Percentiles rank a stretch among this genome's conserved stretches.
These are phyloP conservation scores for Podosphaera fusca DNA, from an alignment of 2,329 filamentous ascomycete species.

Conservation along the genomic window DNA sequence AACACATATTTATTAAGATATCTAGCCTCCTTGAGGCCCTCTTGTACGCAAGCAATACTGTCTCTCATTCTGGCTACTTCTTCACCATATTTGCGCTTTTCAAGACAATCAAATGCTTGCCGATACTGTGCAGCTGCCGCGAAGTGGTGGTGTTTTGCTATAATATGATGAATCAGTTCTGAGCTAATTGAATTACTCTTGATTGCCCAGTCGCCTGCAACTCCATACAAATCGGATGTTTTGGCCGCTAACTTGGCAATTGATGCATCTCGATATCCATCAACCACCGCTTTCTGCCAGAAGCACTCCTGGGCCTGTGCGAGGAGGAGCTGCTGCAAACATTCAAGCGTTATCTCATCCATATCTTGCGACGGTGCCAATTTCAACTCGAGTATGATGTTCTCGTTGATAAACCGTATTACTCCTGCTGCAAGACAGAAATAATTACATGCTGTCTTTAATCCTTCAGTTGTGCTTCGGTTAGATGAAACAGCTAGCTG, in stretches of 20 bases:
- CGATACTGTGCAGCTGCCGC: constrained; percentile 85
- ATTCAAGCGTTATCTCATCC: constrained; percentile 70
- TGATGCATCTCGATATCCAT: constrained; percentile 72
- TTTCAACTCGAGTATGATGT: constrained; percentile 61
- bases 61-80: constrained; percentile 75
- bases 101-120: constrained; percentile 71
- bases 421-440: constrained; percentile 76
- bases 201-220: constrained; percentile 64
- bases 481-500: constrained; percentile 71
- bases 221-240: constrained; percentile 74
- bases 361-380: constrained; percentile 81
- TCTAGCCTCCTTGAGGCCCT: constrained; percentile 63
- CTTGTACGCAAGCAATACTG: constrained; percentile 58
- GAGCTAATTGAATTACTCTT: constrained; percentile 77
- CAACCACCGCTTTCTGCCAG: constrained; percentile 93
- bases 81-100: constrained; percentile 87
- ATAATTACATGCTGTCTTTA: constrained; percentile 75
- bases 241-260: constrained; percentile 80
- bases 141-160: constrained; percentile 92
- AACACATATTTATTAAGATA: constrained; percentile 66
- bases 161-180: constrained; percentile 95
- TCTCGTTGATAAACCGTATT: constrained; percentile 51
- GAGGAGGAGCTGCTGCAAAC: constrained; percentile 60
- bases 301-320: constrained; percentile 94
- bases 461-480: constrained; percentile 52